phyloP scores from a whole-genome alignment of 768 basidiomycete genomes.

The Suillus decipiens region DNA sequence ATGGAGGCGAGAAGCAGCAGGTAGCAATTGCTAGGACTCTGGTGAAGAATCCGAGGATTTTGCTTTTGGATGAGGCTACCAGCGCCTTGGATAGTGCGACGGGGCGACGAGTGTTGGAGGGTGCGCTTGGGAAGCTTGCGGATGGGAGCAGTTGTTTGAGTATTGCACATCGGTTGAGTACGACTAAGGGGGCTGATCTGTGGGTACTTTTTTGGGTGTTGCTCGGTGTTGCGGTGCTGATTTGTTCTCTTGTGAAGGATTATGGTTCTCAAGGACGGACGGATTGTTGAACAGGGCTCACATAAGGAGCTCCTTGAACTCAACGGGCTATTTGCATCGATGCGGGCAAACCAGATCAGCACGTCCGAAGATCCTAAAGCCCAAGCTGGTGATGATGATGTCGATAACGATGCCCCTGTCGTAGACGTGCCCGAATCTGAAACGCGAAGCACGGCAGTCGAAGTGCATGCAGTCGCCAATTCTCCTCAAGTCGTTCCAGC shows the following conservation, averaged over 20 bases:
- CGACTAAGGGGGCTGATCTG: slow-evolving; percentile 61
- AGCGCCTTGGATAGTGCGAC: slow-evolving; percentile 89
- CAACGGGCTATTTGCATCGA: too few species aligned
- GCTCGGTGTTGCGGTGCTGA: not conserved
- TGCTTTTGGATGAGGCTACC: slow-evolving; percentile 76
- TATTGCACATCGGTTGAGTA: slow-evolving; percentile 31
- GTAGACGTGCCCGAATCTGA: too few species aligned
- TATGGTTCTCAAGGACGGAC: slow-evolving; percentile 87
- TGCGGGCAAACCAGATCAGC: too few species aligned
- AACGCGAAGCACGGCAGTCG: too few species aligned
- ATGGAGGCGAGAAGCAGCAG: slow-evolving; percentile 40
- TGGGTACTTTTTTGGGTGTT: slow-evolving; percentile 33
- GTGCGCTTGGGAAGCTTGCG: slow-evolving; percentile 5
- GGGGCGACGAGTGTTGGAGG: slow-evolving; percentile 87
- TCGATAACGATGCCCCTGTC: too few species aligned
- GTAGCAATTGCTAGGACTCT: slow-evolving; percentile 87
- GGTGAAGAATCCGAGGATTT: slow-evolving; percentile 80
- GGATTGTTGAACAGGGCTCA: slow-evolving; percentile 79
- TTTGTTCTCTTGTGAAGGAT: slow-evolving; percentile 52
- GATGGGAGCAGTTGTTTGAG: slow-evolving; percentile 29
- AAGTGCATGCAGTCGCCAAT: too few species aligned
- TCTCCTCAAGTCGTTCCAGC: too few species aligned
- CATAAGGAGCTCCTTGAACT: slow-evolving; percentile 40
- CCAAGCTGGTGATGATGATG: too few species aligned
- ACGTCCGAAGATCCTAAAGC: too few species aligned